Evolutionary conservation across 2,329 filamentous ascomycete genomes (phyloP).

Genomic region (Pseudogymnoascus sp.): DNA sequence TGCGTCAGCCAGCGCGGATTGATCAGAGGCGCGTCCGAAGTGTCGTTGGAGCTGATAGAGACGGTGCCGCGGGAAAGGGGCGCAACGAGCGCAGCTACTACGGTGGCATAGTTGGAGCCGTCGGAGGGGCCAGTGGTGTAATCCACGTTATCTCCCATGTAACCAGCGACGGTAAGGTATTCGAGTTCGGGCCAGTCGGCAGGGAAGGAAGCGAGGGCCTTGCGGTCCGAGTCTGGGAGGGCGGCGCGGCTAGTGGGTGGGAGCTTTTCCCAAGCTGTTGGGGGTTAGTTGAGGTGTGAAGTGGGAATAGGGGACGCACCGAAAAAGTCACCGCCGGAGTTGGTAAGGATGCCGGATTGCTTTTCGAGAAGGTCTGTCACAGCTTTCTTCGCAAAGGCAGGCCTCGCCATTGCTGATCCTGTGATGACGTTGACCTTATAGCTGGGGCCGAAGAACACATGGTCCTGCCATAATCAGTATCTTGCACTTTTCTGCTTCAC

Average conservation of each 20-base stretch:
- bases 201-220: not conserved
- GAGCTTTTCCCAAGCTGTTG: not conserved
- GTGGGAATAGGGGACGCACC: not conserved
- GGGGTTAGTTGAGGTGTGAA: not conserved
- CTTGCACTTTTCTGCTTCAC: not conserved
- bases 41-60: slow-evolving; percentile 31
- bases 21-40: slow-evolving; percentile 29
- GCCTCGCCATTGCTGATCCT: not conserved
- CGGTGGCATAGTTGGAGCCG: slow-evolving; percentile 28
- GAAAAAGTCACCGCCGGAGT: not conserved
- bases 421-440: not conserved
- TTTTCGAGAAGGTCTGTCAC: slow-evolving; percentile 9
- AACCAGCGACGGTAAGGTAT: not conserved
- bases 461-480: not conserved
- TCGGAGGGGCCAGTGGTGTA: slow-evolving; percentile 19
- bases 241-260: not conserved
- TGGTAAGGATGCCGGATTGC: not conserved
- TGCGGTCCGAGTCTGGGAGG: not conserved
- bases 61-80: slow-evolving; percentile 37
- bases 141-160: not conserved
- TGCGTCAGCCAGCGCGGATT: slow-evolving; percentile 38
- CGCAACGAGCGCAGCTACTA: slow-evolving; percentile 30
- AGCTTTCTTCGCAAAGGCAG: not conserved
- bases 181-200: slow-evolving; percentile 9
- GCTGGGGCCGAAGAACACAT: not conserved